These are phyloP conservation scores for Arabidopsis thaliana DNA, from an alignment of 345 rosid genomes.

Conservation along the genomic window DNA sequence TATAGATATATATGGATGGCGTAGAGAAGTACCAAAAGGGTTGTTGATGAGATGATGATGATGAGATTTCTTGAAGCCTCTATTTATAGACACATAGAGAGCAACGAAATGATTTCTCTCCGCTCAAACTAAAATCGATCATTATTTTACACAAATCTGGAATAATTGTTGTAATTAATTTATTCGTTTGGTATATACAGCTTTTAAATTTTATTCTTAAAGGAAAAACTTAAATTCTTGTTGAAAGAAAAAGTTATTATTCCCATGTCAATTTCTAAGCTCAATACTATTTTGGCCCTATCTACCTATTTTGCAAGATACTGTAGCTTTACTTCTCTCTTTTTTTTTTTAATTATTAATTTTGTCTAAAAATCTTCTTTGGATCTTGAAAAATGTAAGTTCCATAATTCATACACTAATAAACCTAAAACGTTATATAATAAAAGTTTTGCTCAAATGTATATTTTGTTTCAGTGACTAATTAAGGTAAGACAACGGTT, in stretches of 20 bases:
- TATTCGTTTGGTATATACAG: slow-evolving; percentile 31
- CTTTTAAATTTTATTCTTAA: slow-evolving; percentile 1
- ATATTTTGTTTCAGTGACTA: too few relatives aligned
- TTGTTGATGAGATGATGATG: slow-evolving; percentile 35
- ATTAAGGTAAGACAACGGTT: too few relatives aligned
- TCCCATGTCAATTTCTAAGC: not conserved
- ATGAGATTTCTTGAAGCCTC: slow-evolving; percentile 24
- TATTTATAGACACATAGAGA: slow-evolving; percentile 37
- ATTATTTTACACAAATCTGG: slow-evolving; percentile 27
- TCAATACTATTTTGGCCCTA: not conserved
- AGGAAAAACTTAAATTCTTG: too few relatives aligned
- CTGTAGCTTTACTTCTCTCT: too few relatives aligned
- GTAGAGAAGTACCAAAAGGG: not conserved
- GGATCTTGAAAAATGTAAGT: too few relatives aligned
- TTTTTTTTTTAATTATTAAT: too few relatives aligned
- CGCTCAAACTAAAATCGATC: not conserved
- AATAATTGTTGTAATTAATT: slow-evolving; percentile 29
- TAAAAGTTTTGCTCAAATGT: too few relatives aligned
- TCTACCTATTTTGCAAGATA: not conserved
- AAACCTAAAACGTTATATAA: too few relatives aligned
- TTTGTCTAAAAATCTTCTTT: too few relatives aligned
- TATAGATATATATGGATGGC: too few relatives aligned
- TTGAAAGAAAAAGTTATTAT: not conserved
- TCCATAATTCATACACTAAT: too few relatives aligned
- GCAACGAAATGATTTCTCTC: not conserved